These are phyloP conservation scores for Dissophora globulifera DNA, from an alignment of 192 early-diverging fungal species.

Conservation along the genomic window DNA sequence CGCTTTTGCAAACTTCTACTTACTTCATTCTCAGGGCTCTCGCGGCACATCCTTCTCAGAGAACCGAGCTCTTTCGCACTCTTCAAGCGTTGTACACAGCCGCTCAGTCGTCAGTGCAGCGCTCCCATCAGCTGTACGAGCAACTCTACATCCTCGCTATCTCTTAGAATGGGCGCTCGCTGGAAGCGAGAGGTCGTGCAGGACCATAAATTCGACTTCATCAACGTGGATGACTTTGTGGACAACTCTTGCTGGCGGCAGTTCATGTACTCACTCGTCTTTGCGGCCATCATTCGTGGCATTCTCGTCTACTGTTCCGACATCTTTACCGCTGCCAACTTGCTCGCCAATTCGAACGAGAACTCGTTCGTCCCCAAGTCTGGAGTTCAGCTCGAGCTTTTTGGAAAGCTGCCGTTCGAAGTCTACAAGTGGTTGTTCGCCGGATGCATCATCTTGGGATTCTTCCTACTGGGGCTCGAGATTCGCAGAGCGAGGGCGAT, in stretches of 20 bases:
- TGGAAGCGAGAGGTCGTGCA: conserved; percentile 82
- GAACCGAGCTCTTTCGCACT: neutral
- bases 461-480: conserved; percentile 75
- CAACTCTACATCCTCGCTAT: too few relatives aligned
- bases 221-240: conserved; percentile 83
- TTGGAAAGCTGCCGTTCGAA: conserved; percentile 48
- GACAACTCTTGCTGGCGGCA: conserved; percentile 51
- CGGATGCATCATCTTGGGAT: conserved; percentile 76
- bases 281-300: conserved; percentile 72
- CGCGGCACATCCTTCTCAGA: neutral
- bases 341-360: conserved; percentile 59
- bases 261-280: conserved; percentile 66
- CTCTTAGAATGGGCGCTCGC: too few relatives aligned
- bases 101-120: too few relatives aligned
- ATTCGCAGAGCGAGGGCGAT: conserved; percentile 73
- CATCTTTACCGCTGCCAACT: conserved; percentile 77
- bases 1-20: too few relatives aligned
- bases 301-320: conserved; percentile 84
- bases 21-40: conserved; percentile 22
- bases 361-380: conserved; percentile 26
- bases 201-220: conserved; percentile 90
- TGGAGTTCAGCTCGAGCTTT: conserved; percentile 16
- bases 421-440: conserved; percentile 65
- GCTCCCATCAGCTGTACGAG: too few relatives aligned
- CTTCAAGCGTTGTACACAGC: too few relatives aligned